phyloP scores from a whole-genome alignment of 768 basidiomycete genomes.

The Suillus paluster region DNA sequence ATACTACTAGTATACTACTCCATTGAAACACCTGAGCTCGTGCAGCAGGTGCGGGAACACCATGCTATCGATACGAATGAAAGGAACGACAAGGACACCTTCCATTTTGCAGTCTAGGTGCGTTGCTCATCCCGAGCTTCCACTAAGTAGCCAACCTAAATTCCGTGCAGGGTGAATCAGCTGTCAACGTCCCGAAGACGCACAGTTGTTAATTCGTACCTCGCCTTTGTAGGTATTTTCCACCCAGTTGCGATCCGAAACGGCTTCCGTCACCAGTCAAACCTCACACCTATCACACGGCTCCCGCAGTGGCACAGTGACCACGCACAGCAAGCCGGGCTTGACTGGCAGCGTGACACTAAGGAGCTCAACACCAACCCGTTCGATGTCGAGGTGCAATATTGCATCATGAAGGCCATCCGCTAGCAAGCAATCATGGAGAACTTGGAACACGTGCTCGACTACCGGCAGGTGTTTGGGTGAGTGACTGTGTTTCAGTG shows the following conservation, averaged over 20 bases:
- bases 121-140: too few species aligned
- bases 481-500: slow-evolving; percentile 96
- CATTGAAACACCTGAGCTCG: too few species aligned
- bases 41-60: too few species aligned
- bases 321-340: slow-evolving; percentile 55
- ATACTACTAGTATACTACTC: too few species aligned
- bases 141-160: too few species aligned
- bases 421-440: slow-evolving; percentile 86
- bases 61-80: too few species aligned
- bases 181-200: slow-evolving; percentile 55
- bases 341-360: slow-evolving; percentile 63
- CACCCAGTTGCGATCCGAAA: slow-evolving; percentile 74
- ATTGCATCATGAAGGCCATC: slow-evolving; percentile 91
- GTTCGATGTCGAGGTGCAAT: slow-evolving; percentile 89
- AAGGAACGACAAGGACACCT: too few species aligned
- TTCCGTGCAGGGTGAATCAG: too few species aligned
- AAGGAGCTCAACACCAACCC: slow-evolving; percentile 81
- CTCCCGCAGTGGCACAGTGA: slow-evolving; percentile 66
- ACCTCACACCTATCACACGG: slow-evolving; percentile 76
- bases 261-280: slow-evolving; percentile 58
- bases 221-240: background rate
- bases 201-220: slow-evolving; percentile 22
- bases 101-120: too few species aligned
- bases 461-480: slow-evolving; percentile 91
- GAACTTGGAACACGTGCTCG: slow-evolving; percentile 92